Conservation (phyloP, 2,329 filamentous ascomycete species). For the Chaetomium sp. region DNA sequence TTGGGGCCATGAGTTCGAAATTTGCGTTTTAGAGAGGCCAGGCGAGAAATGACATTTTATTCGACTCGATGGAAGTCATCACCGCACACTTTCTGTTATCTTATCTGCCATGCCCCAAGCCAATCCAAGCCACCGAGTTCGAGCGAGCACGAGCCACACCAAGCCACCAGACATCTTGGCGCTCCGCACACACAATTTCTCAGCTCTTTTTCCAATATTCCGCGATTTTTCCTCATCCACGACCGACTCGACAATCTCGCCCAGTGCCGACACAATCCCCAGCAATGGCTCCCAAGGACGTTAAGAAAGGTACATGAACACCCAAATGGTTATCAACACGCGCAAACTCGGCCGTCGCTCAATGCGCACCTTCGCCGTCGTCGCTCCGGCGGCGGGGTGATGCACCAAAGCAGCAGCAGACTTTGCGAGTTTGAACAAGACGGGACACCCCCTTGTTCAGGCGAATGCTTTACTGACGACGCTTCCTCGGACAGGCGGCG, state of each 20-base stretch:
- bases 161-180: slow-evolving; percentile 25
- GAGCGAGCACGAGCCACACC: slow-evolving; percentile 23
- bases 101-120: slow-evolving; percentile 20
- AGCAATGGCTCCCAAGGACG: slow-evolving; percentile 45
- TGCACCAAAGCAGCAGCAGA: slow-evolving; percentile 71
- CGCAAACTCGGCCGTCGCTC: slow-evolving; percentile 35
- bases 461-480: slow-evolving; percentile 67
- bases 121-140: neutral
- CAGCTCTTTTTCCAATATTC: slow-evolving; percentile 25
- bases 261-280: slow-evolving; percentile 36
- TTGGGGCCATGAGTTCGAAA: slow-evolving; percentile 49
- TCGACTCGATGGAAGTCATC: neutral
- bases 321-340: slow-evolving; percentile 32
- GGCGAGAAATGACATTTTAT: neutral
- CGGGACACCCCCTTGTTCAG: slow-evolving; percentile 43
- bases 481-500: slow-evolving; percentile 56
- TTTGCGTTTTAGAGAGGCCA: neutral
- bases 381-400: slow-evolving; percentile 38
- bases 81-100: slow-evolving; percentile 17
- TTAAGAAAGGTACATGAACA: slow-evolving; percentile 45
- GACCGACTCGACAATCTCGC: slow-evolving; percentile 36
- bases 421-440: slow-evolving; percentile 67
- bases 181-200: slow-evolving; percentile 36
- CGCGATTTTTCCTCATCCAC: slow-evolving; percentile 29
- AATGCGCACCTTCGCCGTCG: slow-evolving; percentile 35